A percentile compares a stretch with the other conserved stretches of the same genome.
Evolutionary conservation across 257 asterid species (phyloP).

Genomic region (Datura wrightii): DNA sequence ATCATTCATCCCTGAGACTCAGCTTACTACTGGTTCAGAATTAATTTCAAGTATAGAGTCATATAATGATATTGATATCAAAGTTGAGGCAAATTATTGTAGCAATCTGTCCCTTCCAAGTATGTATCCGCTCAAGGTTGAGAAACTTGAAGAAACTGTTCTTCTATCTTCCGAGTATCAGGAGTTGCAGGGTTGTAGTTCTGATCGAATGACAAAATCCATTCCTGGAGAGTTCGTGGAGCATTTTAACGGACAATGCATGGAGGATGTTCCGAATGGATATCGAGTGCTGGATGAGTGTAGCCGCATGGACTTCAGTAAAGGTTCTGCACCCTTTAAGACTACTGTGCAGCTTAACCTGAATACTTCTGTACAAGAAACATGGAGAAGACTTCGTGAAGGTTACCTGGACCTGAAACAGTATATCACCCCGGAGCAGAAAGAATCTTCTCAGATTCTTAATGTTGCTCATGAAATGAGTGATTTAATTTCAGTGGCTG

Average conservation of each 20-base stretch:
- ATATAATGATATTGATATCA: conserved; percentile 48
- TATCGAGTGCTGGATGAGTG: conserved; percentile 80
- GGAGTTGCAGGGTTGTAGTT: conserved; percentile 45
- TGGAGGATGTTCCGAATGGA: conserved; percentile 51
- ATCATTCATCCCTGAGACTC: conserved; percentile 71
- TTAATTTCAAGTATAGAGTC: conserved; percentile 61
- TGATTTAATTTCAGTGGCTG: conserved; percentile 77
- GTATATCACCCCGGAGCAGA: conserved; percentile 72
- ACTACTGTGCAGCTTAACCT: conserved; percentile 39
- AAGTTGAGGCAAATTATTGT: conserved; percentile 42
- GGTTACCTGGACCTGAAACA: conserved; percentile 48
- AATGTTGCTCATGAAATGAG: conserved; percentile 56
- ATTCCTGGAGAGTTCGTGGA: conserved; percentile 52
- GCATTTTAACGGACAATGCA: conserved; percentile 59
- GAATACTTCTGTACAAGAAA: conserved; percentile 59
- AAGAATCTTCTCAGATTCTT: conserved; percentile 53
- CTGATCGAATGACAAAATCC: conserved; percentile 41
- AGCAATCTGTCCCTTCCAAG: conserved; percentile 44
- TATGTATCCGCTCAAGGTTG: conserved; percentile 37
- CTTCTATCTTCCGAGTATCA: conserved; percentile 37
- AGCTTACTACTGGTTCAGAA: conserved; percentile 51
- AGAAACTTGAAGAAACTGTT: conserved; percentile 33
- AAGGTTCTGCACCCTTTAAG: conserved; percentile 43
- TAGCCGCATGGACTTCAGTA: conserved; percentile 66
- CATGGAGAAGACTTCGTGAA: conserved; percentile 71